Conservation (phyloP, 148 eudicot species). For the Persicaria maculosa region DNA sequence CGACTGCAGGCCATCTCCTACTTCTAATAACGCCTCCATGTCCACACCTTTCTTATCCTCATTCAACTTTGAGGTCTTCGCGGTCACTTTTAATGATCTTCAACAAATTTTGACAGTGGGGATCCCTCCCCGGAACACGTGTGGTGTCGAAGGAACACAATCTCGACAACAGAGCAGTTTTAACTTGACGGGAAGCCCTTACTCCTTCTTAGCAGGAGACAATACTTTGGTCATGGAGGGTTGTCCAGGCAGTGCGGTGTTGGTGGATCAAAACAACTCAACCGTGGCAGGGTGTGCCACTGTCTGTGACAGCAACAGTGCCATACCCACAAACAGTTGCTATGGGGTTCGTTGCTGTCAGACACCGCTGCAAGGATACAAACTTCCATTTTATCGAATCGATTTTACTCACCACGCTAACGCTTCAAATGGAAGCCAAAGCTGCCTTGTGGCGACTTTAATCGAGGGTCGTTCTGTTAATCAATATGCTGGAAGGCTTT, state of each 20-base stretch:
- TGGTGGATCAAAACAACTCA: not conserved
- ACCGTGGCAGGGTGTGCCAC: constrained; percentile 17
- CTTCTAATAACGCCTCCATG: no score
- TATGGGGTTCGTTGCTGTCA: constrained; percentile 36
- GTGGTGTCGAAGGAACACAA: no score
- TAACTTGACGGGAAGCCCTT: constrained; percentile 15
- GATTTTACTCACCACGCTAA: not conserved
- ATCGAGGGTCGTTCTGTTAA: not conserved
- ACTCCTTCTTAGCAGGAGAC: not conserved
- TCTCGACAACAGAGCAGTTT: no score
- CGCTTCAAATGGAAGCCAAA: not conserved
- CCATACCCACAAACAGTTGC: constrained; percentile 8
- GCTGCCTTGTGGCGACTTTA: not conserved
- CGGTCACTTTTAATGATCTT: no score
- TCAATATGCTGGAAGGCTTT: not conserved
- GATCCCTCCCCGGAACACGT: no score
- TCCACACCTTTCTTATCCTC: no score
- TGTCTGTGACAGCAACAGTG: constrained; percentile 7
- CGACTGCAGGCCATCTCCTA: no score
- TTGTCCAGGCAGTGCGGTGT: constrained; percentile 14
- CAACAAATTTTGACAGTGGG: no score
- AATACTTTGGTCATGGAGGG: constrained; percentile 8
- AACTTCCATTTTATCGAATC: not conserved
- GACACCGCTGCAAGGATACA: not conserved
- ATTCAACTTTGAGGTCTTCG: no score